phyloP scores from a whole-genome alignment of 257 asterid genomes.

The Plantago major region DNA sequence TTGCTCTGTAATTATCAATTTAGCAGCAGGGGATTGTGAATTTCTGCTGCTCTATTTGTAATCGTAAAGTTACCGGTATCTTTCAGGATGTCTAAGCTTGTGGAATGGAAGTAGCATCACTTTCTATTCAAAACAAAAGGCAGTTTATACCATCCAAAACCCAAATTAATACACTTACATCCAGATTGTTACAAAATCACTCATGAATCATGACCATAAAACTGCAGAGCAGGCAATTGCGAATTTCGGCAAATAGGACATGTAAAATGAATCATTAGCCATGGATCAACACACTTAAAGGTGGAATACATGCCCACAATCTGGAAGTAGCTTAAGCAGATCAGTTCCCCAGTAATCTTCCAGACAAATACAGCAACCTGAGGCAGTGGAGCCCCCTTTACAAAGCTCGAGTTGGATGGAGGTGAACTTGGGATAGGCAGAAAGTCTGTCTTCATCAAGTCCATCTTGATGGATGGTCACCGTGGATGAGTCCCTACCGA shows the following conservation, averaged over 20 bases:
- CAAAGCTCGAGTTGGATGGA: slow-evolving; percentile 28
- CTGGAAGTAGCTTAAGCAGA: slow-evolving; percentile 39
- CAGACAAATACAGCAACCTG: slow-evolving; percentile 43
- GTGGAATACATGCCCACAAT: slow-evolving; percentile 50
- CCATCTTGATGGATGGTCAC: slow-evolving; percentile 20
- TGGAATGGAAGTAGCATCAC: no score
- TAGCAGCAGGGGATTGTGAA: no score
- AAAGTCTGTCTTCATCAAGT: slow-evolving; percentile 28
- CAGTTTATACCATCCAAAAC: no score
- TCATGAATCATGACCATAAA: neutral
- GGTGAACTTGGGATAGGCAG: slow-evolving; percentile 16
- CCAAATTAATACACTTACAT: neutral
- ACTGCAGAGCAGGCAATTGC: slow-evolving; percentile 16
- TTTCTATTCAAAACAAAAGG: no score
- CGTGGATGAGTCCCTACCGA: neutral
- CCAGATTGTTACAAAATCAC: neutral
- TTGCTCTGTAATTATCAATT: no score
- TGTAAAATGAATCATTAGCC: slow-evolving; percentile 39
- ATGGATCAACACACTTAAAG: slow-evolving; percentile 46
- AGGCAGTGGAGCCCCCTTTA: slow-evolving; percentile 3
- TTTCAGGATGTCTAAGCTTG: no score
- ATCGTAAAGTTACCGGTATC: no score
- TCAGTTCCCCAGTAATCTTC: slow-evolving; percentile 41
- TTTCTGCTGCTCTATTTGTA: no score
- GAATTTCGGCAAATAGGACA: slow-evolving; percentile 56